Percentiles rank a stretch among this genome's conserved stretches.
phyloP scores from a whole-genome alignment of 2,329 filamentous ascomycete genomes.

The Pseudopithomyces chartarum region DNA sequence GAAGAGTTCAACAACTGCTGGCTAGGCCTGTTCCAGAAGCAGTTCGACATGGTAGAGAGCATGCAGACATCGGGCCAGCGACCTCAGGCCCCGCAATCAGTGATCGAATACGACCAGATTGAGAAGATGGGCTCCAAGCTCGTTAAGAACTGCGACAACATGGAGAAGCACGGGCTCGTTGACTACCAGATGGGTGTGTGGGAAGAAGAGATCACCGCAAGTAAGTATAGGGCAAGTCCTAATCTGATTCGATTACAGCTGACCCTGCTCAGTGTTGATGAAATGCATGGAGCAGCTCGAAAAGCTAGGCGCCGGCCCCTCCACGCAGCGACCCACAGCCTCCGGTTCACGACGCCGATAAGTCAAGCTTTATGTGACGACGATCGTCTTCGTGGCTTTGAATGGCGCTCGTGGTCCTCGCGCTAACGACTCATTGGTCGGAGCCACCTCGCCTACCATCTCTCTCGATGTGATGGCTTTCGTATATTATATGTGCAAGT shows the following conservation, averaged over 20 bases:
- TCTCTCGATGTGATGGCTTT: constrained; percentile 10
- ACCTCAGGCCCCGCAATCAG: constrained; percentile 62
- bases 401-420: constrained; percentile 7
- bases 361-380: constrained; percentile 13
- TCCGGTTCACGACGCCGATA: constrained; percentile 42
- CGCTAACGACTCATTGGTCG: constrained; percentile 20
- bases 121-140: constrained; percentile 83
- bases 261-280: constrained; percentile 52
- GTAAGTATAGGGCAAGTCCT: constrained; percentile 59
- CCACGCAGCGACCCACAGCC: constrained; percentile 35
- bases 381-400: constrained; percentile 21
- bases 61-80: constrained; percentile 64
- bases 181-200: constrained; percentile 98
- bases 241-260: not conserved
- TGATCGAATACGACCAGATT: constrained; percentile 72
- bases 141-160: constrained; percentile 78
- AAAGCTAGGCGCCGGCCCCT: constrained; percentile 37
- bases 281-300: constrained; percentile 61
- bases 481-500: constrained; percentile 14
- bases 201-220: constrained; percentile 86
- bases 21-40: constrained; percentile 81
- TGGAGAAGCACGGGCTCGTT: constrained; percentile 91
- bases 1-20: constrained; percentile 93
- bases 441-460: constrained; percentile 15
- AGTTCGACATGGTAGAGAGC: constrained; percentile 73